Evolutionary conservation across 495 filamentous ascomycete species (phyloP).

Genomic region (Parathielavia hyrcaniae): DNA sequence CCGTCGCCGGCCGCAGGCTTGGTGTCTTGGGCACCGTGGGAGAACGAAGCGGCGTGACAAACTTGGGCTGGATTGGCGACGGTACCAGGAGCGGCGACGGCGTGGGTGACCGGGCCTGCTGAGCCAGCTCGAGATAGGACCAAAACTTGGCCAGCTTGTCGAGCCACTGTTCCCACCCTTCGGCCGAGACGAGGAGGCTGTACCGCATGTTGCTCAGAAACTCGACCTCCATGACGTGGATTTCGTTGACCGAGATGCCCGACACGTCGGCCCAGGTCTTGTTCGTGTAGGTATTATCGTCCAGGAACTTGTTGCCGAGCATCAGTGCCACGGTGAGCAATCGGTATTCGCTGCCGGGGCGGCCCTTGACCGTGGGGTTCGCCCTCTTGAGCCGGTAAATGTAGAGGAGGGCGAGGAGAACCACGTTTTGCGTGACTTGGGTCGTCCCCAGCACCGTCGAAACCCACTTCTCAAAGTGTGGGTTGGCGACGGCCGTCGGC

Average conservation of each 20-base stretch:
- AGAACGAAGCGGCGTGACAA: slow-evolving; percentile 42
- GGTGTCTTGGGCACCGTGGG: slow-evolving; percentile 41
- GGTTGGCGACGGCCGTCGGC: slow-evolving; percentile 65
- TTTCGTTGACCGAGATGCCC: slow-evolving; percentile 86
- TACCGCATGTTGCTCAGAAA: slow-evolving; percentile 99
- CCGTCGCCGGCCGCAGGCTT: slow-evolving; percentile 23
- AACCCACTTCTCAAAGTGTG: slow-evolving; percentile 90
- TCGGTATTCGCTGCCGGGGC: slow-evolving; percentile 91
- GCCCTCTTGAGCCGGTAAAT: slow-evolving; percentile 87
- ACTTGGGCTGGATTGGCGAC: slow-evolving; percentile 34
- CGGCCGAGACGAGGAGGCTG: slow-evolving; percentile 71
- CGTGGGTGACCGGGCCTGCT: slow-evolving; percentile 30
- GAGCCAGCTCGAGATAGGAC: slow-evolving; percentile 63
- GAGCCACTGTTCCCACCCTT: slow-evolving; percentile 87
- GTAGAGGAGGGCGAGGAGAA: slow-evolving; percentile 84
- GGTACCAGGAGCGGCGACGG: slow-evolving; percentile 34
- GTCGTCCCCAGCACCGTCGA: slow-evolving; percentile 84
- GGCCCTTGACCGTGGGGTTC: slow-evolving; percentile 81
- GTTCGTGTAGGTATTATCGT: slow-evolving; percentile 99
- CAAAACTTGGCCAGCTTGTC: slow-evolving; percentile 69
- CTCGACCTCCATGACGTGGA: slow-evolving; percentile 99
- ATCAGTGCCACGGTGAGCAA: slow-evolving; percentile 93
- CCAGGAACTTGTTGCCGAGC: slow-evolving; percentile 97
- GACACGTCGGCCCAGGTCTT: slow-evolving; percentile 99
- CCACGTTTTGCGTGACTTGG: slow-evolving; percentile 94